Base-by-base conservation (phyloP, 202 grass and related monocot species). In the Tripidium arundinaceum region DNA sequence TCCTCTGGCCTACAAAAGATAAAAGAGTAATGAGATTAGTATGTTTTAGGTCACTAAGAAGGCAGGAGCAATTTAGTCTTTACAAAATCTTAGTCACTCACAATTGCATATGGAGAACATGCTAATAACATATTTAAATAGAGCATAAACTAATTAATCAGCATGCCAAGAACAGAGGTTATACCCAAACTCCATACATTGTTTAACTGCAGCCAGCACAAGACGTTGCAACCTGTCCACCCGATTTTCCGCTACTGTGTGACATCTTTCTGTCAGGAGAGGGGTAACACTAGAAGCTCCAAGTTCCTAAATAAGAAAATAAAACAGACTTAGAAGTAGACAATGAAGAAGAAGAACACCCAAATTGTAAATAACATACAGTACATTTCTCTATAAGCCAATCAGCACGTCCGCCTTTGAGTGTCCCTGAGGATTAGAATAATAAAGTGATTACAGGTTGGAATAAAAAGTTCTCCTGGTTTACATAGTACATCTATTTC, bases 381-480 rank as follows among this genome's bases (percentile, higher is more conserved):
- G 95, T 98, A 87, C 88, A 98, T 94, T 98, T 98, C 85, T 98
- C 95, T 67, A 98, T 82, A 63, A 98, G 92, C 95, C 95, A 98
- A 88, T 95, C 95, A 43, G 92, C 84, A 2, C 92, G 89, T 39
- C 95, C 95, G 26, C 95, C 90, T 84, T 95, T 98, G 84, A 98
- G 40, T 10, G 88, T 98, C 42, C 95, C 95, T 98, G 74, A 76
- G 67, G 80, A 75, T 82, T 43, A 58, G 18, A 63, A 80, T 14
- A 21, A 62, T 19, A 52, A 77, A 72, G 78, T 68, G 67, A 15
- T 79, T 57, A 90, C 47, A 62, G 7, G 65, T 83, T 59, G 31
- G 13, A 57, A 21, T 8, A 16, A 5, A 62, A 68, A 16, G 11
- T 15, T 18, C 28, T 6, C 38, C 11, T 49, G 4, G 36, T 77